Conservation (phyloP, 192 early-diverging fungal genomes). For the Backusella westeae region DNA sequence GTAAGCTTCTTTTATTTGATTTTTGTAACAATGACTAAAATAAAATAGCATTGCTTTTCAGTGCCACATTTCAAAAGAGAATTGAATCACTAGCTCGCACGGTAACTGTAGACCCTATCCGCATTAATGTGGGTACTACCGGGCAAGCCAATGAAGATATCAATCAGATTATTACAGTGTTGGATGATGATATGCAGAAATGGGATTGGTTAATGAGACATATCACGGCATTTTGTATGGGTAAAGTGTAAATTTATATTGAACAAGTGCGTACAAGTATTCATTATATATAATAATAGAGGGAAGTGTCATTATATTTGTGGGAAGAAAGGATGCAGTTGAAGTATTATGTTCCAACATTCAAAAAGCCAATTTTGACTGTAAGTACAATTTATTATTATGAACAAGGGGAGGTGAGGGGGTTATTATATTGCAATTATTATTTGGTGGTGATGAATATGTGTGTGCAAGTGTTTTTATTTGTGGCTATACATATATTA, state of each 20-base stretch:
- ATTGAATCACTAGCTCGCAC: conserved; percentile 72
- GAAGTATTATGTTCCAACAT: conserved; percentile 68
- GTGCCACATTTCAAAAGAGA: conserved; percentile 73
- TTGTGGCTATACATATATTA: not conserved
- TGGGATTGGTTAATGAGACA: conserved; percentile 71
- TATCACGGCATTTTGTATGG: conserved; percentile 51
- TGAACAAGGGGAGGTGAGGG: not conserved
- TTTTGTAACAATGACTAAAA: no score
- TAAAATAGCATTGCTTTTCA: conserved; percentile 62
- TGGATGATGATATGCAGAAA: conserved; percentile 67
- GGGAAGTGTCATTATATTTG: conserved; percentile 78
- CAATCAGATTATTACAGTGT: conserved; percentile 59
- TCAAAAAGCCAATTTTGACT: conserved; percentile 52
- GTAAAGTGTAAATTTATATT: conserved; percentile 32
- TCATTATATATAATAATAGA: conserved; percentile 17
- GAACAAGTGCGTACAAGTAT: not conserved
- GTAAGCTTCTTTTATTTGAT: conserved; percentile 26
- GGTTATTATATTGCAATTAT: not conserved
- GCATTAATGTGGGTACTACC: conserved; percentile 70
- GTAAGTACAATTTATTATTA: conserved; percentile 37
- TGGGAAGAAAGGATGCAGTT: conserved; percentile 68
- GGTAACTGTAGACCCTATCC: conserved; percentile 67
- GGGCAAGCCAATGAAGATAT: conserved; percentile 77
- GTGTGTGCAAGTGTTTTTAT: not conserved
- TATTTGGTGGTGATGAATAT: not conserved